Base-by-base conservation (phyloP, 495 filamentous ascomycete genomes). In the Xylaria bambusicola region DNA sequence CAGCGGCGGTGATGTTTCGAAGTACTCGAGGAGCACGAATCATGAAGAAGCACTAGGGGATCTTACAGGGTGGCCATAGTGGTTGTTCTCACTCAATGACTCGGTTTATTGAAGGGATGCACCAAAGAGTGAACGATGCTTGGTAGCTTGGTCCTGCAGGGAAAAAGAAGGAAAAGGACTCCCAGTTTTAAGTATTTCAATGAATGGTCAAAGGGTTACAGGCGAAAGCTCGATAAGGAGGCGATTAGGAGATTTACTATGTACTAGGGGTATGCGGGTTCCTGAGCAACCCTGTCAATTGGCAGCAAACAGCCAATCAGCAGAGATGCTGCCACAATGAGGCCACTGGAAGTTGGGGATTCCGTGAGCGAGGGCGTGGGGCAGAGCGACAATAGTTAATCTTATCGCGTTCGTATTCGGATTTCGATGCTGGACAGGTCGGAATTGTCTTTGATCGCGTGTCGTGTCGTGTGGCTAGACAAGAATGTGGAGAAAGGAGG, bases 51-150 rank as follows among this genome's bases (percentile, higher is more conserved):
- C n/a, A n/a, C 7, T 26, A 29, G 36, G 51, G 33, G 13, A 20
- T 63, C 76, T 42, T 76, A 79, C 76, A 78, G 50, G 29, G 68
- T 66, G 35, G 75, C 76, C 73, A 79, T 79, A 52, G 40, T 70
- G 66, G 53, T 36, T 42, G 45, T 29, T 42, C 35, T 51, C 44
- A n/a, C 44, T 41, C 36, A 36, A 44, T 44, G 18, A 36, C 27
- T 15, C 46, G 44, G 23, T 23, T 45, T 15, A 24, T 51, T 13
- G 36, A 49, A 12, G 24, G 7, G 46, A 31, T 44, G 35, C 35
- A 50, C 56, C 46, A 57, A 31, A 10, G 27, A 44, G 33, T 23
- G 20, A 35, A 46, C 6, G 35, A 35, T 27, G 18, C 40, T 44
- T 21, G 60, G 44, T 38, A 26, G 46, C 41, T 52, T 38, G 62